Conservation (phyloP, 2,329 filamentous ascomycete species). For the Epichloe hybrida region DNA sequence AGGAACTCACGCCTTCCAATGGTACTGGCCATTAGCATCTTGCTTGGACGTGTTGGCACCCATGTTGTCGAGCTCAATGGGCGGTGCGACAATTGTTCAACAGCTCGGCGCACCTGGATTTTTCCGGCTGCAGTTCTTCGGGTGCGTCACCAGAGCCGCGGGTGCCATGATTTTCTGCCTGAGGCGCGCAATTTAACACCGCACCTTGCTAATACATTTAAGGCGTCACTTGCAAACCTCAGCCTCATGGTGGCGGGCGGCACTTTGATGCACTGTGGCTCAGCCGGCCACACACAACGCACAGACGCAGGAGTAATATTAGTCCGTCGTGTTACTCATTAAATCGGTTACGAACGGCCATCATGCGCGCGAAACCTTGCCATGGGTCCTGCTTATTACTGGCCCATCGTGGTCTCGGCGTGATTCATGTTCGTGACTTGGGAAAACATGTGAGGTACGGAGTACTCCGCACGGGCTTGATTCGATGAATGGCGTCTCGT, state of each 20-base stretch:
- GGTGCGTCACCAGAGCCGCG: constrained; percentile 15
- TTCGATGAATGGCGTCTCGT: too few relatives aligned
- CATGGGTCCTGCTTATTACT: too few relatives aligned
- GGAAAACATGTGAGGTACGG: too few relatives aligned
- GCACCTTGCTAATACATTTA: not conserved
- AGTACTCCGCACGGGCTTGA: too few relatives aligned
- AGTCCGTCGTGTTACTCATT: too few relatives aligned
- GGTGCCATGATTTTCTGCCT: constrained; percentile 15
- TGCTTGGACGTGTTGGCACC: constrained; percentile 44
- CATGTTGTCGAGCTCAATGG: constrained; percentile 33
- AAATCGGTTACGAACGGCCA: too few relatives aligned
- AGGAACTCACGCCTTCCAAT: constrained; percentile 42
- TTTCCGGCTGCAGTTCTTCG: constrained; percentile 20
- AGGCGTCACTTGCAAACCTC: not conserved
- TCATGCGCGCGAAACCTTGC: too few relatives aligned
- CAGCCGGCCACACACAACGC: not conserved
- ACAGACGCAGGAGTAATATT: too few relatives aligned
- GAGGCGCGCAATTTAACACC: constrained; percentile 10
- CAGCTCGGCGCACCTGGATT: constrained; percentile 14
- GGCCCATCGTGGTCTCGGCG: too few relatives aligned
- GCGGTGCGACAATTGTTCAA: constrained; percentile 17
- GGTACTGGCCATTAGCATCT: constrained; percentile 18
- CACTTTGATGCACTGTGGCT: constrained; percentile 1
- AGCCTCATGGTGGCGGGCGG: constrained; percentile 4
- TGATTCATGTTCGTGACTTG: too few relatives aligned